Evolutionary conservation across 768 basidiomycete species (phyloP).

Genomic region (Hemileccinum rubropunctum): DNA sequence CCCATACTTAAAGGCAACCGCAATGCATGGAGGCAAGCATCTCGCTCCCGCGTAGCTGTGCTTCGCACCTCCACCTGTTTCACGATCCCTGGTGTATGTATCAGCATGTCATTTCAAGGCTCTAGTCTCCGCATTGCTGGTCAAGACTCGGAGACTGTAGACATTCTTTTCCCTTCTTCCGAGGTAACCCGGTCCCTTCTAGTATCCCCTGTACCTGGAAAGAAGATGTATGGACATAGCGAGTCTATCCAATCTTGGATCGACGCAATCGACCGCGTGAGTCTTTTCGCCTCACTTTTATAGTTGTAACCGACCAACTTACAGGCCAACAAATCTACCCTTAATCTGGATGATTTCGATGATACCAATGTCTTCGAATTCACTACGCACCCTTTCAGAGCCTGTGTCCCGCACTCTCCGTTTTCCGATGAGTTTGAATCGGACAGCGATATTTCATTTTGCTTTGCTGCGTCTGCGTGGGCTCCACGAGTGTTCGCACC

Average conservation of each 20-base stretch:
- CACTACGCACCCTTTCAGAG: conserved; percentile 18
- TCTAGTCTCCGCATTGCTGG: conserved; percentile 28
- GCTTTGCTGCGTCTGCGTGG: conserved; percentile 19
- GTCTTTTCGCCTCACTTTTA: conserved; percentile 1
- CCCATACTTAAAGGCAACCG: conserved; percentile 20
- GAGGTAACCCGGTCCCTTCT: neutral
- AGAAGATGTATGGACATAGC: conserved; percentile 23
- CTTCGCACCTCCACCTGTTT: conserved; percentile 22
- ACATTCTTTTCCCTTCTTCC: conserved; percentile 16
- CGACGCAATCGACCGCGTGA: conserved; percentile 20
- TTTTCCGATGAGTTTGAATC: conserved; percentile 23
- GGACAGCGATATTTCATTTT: conserved; percentile 16
- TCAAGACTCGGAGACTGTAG: conserved; percentile 18
- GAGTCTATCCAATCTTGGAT: conserved; percentile 30
- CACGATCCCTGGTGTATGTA: conserved; percentile 6
- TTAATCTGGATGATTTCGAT: conserved; percentile 1
- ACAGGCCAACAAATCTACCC: conserved; percentile 16
- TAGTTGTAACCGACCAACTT: neutral
- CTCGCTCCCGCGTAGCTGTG: conserved; percentile 25
- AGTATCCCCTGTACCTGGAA: conserved; percentile 5
- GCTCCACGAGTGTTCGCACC: conserved; percentile 13
- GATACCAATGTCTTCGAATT: conserved; percentile 11
- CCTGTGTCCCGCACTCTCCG: conserved; percentile 14
- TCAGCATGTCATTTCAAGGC: conserved; percentile 20
- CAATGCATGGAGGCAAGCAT: neutral